Percentiles rank a stretch among this genome's conserved stretches.
Conservation (phyloP, 345 rosid genomes). For the Syzygium oleosum region DNA sequence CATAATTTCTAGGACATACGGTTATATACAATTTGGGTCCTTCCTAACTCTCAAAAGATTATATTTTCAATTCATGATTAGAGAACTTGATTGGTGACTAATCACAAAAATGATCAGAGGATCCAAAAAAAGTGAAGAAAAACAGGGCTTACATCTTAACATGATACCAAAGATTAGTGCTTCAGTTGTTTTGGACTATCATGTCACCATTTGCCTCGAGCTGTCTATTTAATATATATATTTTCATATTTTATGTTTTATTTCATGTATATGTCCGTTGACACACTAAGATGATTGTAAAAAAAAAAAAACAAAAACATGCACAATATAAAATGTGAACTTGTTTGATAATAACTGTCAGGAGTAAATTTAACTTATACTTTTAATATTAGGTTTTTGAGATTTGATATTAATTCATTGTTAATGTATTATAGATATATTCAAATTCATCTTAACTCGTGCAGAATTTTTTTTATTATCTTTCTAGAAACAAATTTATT, state of each 20-base stretch:
- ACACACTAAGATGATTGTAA: not conserved
- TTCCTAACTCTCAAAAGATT: not conserved
- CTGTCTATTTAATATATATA: not conserved
- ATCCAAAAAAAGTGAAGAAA: not conserved
- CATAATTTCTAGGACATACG: not conserved
- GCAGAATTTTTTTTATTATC: not conserved
- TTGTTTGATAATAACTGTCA: not conserved
- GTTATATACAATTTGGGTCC: not conserved
- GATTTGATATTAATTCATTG: not conserved
- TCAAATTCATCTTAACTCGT: not conserved
- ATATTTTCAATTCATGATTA: not conserved
- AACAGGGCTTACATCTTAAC: not conserved
- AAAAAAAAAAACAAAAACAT: not conserved
- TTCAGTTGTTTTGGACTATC: not conserved
- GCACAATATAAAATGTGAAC: not conserved
- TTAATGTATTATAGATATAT: not conserved
- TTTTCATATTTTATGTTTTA: not conserved
- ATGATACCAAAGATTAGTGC: not conserved
- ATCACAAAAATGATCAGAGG: not conserved
- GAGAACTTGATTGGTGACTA: not conserved
- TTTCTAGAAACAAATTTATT: not conserved
- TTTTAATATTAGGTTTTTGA: not conserved
- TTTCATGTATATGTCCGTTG: not conserved
- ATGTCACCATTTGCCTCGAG: accelerated
- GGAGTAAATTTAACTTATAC: not conserved